A percentile compares a stretch with the other conserved stretches of the same genome.
phyloP scores from a whole-genome alignment of 192 early-diverging fungal species.

The Pilobolus umbonatus region DNA sequence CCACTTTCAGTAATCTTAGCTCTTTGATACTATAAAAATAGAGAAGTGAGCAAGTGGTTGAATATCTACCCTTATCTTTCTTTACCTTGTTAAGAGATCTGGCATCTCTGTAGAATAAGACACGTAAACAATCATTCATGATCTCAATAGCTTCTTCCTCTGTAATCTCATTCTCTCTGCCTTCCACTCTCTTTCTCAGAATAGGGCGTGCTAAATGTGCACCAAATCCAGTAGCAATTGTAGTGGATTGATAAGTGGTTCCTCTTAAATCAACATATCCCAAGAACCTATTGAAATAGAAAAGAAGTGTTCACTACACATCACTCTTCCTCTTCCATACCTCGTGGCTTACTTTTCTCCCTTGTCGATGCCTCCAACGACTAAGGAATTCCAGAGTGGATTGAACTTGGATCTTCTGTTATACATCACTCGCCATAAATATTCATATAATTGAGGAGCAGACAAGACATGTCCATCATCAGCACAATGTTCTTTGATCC shows the following conservation, averaged over 20 bases:
- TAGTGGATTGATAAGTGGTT: slow-evolving; percentile 86
- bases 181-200: slow-evolving; percentile 87
- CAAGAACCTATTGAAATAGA: slow-evolving; percentile 51
- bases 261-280: slow-evolving; percentile 92
- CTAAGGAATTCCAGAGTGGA: slow-evolving; percentile 93
- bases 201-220: slow-evolving; percentile 86
- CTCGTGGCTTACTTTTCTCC: slow-evolving; percentile 54
- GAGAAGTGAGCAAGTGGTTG: too few relatives aligned
- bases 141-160: slow-evolving; percentile 87
- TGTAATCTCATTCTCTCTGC: slow-evolving; percentile 75
- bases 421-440: slow-evolving; percentile 89
- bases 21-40: slow-evolving; percentile 68
- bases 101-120: slow-evolving; percentile 94
- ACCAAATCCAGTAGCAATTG: slow-evolving; percentile 95
- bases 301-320: background rate
- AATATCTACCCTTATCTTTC: too few relatives aligned
- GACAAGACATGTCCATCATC: slow-evolving; percentile 87
- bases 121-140: slow-evolving; percentile 85
- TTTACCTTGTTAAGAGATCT: slow-evolving; percentile 84
- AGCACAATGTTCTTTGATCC: slow-evolving; percentile 81
- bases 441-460: slow-evolving; percentile 87
- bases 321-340: background rate
- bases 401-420: slow-evolving; percentile 80
- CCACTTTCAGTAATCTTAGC: slow-evolving; percentile 85
- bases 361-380: slow-evolving; percentile 83